Evolutionary conservation across 2,329 filamentous ascomycete species (phyloP), one percentile per base, ranked within the genome.

Genomic region (Fusarium ramigenum): DNA sequence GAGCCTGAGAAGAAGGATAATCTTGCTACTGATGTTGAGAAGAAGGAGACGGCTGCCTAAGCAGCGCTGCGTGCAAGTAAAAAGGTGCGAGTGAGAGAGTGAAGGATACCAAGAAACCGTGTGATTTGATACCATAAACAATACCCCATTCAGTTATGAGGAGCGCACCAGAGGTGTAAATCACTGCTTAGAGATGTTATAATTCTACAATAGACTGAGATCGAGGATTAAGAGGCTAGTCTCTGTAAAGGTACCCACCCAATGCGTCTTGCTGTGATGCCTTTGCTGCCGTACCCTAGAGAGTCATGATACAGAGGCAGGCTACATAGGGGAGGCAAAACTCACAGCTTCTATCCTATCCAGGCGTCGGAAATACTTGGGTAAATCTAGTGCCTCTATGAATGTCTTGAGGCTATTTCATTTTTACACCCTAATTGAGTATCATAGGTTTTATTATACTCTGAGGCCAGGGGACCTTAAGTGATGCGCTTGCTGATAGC

Each of bases 91-190:
- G 30, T 47, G 34, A 42, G n/a, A 60, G 23, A 59, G 66, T 49
- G 49, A 46, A 64, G 60, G 59, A 74, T 61, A 60, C 63, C 25
- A 65, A 71, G 28, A 28, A 62, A 63, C 34, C 28, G 36, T 60
- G 67, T 42, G 60, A 72, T 73, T 66, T 62, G 50, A 69, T 74
- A 53, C 52, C 40, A 53, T 47, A 49, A 66, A 62, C 39, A 74
- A 74, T 74, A 74, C 67, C 68, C 70, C 71, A 46, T 47, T 66
- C 43, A 57, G 47, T 72, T 72, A 49, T 59, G 53, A 23, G 12
- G 37, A 70, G 54, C 42, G 46, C 52, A 50, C 42, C 46, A 39
- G 23, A 47, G 32, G 52, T 43, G 59, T 43, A 16, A 43, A 65
- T 61, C 40, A 54, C 57, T 46, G 18, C 56, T 59, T 63, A 65